Conservation (phyloP, 2,329 filamentous ascomycete species). For the Penicillium hordei region DNA sequence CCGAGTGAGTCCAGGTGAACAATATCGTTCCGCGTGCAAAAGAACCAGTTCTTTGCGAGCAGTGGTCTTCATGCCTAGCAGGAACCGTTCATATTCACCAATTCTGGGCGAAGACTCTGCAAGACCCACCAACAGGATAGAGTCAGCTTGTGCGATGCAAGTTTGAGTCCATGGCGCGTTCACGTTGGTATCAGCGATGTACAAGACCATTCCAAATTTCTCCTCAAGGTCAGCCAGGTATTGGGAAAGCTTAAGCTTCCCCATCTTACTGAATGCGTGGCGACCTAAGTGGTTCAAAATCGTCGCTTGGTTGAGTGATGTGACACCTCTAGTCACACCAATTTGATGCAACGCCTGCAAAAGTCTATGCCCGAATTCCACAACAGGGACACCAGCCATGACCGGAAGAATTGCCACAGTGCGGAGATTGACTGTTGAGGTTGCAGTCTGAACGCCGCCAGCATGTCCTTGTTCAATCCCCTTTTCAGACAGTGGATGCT, state of each 20-base stretch:
- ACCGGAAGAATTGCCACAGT: constrained; percentile 92
- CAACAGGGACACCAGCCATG: constrained; percentile 84
- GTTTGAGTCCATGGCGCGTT: constrained; percentile 98
- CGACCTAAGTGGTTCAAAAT: constrained; percentile 93
- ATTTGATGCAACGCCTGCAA: constrained; percentile 88
- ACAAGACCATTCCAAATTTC: constrained; percentile 92
- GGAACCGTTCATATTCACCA: constrained; percentile 93
- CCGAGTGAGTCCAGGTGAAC: constrained; percentile 76
- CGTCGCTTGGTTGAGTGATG: constrained; percentile 86
- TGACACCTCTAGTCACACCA: constrained; percentile 84
- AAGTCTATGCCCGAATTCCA: constrained; percentile 88
- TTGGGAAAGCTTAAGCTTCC: constrained; percentile 90
- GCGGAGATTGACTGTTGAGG: constrained; percentile 85
- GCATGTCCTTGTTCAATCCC: constrained; percentile 62
- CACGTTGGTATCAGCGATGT: constrained; percentile 94
- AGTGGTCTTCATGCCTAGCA: constrained; percentile 95
- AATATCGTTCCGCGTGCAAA: constrained; percentile 85
- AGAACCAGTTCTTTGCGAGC: constrained; percentile 90
- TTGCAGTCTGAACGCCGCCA: constrained; percentile 55
- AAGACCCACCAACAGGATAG: constrained; percentile 86
- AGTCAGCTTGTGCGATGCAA: constrained; percentile 95
- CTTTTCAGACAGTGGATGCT: constrained; percentile 70
- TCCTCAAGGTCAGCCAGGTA: constrained; percentile 96
- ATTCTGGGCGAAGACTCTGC: constrained; percentile 87
- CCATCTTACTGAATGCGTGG: constrained; percentile 96